These are phyloP conservation scores for Hypoxylon lienhwacheense DNA, from an alignment of 495 filamentous ascomycete genomes.

Conservation along the genomic window DNA sequence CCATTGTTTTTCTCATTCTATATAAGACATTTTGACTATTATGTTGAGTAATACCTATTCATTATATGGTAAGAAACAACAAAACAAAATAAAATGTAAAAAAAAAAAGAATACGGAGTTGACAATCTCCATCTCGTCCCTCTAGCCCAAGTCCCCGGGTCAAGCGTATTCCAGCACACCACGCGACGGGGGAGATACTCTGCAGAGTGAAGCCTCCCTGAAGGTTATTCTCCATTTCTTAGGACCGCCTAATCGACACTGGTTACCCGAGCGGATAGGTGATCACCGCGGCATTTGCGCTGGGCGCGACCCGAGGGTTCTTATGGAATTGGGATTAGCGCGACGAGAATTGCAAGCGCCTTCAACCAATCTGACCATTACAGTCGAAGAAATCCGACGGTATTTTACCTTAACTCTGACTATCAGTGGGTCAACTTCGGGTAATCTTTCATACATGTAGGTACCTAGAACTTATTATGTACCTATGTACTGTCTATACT, in stretches of 20 bases:
- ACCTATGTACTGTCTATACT: background rate
- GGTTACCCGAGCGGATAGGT: constrained; percentile 54
- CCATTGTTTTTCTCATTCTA: constrained; percentile 27
- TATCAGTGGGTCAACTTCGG: constrained; percentile 7
- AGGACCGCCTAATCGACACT: constrained; percentile 51
- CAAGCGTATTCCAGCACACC: constrained; percentile 57
- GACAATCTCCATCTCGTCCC: constrained; percentile 51
- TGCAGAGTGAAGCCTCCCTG: constrained; percentile 57
- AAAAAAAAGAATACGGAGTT: constrained; percentile 47
- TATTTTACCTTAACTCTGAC: constrained; percentile 25
- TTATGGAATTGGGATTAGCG: constrained; percentile 50
- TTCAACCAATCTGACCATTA: constrained; percentile 54
- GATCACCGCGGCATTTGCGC: constrained; percentile 56
- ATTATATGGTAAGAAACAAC: constrained; percentile 11
- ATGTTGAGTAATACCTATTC: background rate
- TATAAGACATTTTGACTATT: too few species aligned
- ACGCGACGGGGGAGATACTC: constrained; percentile 57
- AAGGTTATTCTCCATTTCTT: constrained; percentile 55
- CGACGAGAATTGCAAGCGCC: constrained; percentile 50
- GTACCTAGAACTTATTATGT: background rate
- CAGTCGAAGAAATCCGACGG: constrained; percentile 36
- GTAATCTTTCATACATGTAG: background rate
- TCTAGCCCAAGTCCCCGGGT: constrained; percentile 53
- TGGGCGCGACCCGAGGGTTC: constrained; percentile 55
- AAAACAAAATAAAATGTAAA: constrained; percentile 36